A percentile compares a stretch with the other conserved stretches of the same genome.
phyloP scores from a whole-genome alignment of 257 asterid species.

The Scutellaria barbata region DNA sequence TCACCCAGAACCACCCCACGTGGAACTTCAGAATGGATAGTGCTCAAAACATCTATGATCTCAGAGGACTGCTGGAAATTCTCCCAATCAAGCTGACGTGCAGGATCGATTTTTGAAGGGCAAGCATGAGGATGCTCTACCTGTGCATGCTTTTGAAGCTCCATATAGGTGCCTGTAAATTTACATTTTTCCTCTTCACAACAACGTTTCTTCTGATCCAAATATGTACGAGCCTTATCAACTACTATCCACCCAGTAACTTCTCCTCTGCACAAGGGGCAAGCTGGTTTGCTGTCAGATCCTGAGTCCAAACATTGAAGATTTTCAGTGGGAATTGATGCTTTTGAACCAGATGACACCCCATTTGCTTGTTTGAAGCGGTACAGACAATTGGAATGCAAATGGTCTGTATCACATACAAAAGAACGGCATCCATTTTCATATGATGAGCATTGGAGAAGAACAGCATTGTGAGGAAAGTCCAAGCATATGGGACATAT shows the following conservation, averaged over 20 bases:
- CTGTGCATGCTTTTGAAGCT: conserved; percentile 71
- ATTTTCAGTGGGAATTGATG: conserved; percentile 45
- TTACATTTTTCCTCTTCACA: conserved; percentile 78
- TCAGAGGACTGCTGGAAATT: conserved; percentile 88
- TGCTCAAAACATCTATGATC: conserved; percentile 79
- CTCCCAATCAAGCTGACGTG: conserved; percentile 89
- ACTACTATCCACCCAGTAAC: conserved; percentile 77
- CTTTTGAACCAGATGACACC: conserved; percentile 45
- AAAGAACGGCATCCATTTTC: conserved; percentile 79
- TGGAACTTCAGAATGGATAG: conserved; percentile 83
- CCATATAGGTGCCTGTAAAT: conserved; percentile 63
- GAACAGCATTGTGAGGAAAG: conserved; percentile 83
- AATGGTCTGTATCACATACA: conserved; percentile 79
- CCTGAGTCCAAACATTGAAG: conserved; percentile 35
- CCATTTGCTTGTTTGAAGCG: conserved; percentile 80
- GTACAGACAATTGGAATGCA: conserved; percentile 76
- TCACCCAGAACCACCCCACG: conserved; percentile 88
- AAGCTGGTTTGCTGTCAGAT: conserved; percentile 53
- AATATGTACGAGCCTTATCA: conserved; percentile 60
- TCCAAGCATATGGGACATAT: conserved; percentile 85
- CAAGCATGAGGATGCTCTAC: conserved; percentile 78
- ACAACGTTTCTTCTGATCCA: conserved; percentile 68
- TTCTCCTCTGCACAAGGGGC: conserved; percentile 89
- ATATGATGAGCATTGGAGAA: conserved; percentile 76
- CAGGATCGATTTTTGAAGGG: conserved; percentile 84